These are phyloP conservation scores for Puccinellia tenuiflora DNA, from an alignment of 176 grass and related monocot genomes.

Conservation along the genomic window DNA sequence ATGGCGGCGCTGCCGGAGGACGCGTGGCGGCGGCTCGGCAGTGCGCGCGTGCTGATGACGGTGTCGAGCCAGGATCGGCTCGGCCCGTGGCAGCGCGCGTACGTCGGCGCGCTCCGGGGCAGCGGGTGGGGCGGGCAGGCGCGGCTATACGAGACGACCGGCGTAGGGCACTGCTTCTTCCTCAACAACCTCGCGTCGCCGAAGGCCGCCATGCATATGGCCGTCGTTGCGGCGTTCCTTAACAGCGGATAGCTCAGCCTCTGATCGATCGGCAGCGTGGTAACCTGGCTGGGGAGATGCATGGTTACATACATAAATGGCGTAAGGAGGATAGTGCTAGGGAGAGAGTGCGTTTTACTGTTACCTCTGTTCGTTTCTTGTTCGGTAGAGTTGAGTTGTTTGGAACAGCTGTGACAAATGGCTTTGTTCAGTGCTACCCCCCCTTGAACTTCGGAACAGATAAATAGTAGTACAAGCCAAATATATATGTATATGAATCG, in stretches of 20 bases:
- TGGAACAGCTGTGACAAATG: not conserved
- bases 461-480: not conserved
- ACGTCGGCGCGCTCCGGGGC: conserved; percentile 41
- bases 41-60: conserved; percentile 38
- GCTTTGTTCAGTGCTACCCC: not conserved
- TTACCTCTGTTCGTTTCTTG: not conserved
- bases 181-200: conserved; percentile 37
- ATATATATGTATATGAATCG: not conserved
- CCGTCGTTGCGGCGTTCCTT: conserved; percentile 34
- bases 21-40: conserved; percentile 31
- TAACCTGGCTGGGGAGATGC: not conserved
- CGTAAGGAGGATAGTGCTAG: not conserved
- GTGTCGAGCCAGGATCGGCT: conserved; percentile 50
- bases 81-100: conserved; percentile 46
- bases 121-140: conserved; percentile 42
- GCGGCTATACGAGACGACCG: conserved; percentile 34
- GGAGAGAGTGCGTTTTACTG: not conserved
- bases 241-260: not conserved
- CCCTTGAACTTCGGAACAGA: not conserved
- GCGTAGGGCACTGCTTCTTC: conserved; percentile 54
- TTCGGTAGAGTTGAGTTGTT: not conserved
- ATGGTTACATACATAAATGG: not conserved
- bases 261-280: not conserved
- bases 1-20: conserved; percentile 35
- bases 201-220: conserved; percentile 56